Base-by-base conservation (phyloP, 495 filamentous ascomycete species). In the Aspergillus conjunctus region DNA sequence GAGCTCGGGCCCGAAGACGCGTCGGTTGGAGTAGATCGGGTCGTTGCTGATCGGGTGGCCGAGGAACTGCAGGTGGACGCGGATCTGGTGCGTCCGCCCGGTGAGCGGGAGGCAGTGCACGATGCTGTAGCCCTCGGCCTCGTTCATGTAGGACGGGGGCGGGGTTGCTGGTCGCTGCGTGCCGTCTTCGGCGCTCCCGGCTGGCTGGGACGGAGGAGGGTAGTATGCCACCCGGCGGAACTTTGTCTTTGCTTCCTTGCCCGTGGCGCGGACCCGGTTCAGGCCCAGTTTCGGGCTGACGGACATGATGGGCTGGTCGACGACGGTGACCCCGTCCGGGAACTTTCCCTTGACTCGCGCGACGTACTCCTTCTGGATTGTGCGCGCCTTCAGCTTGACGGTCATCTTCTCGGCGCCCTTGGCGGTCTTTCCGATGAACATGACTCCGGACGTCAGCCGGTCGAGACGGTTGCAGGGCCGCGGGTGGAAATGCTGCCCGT, bases 21-120 rank as follows among this genome's bases (percentile, higher is more conserved):
- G 85, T 58, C 90, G 88, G 67, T 98, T 98, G 65, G 89, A 91
- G 72, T 98, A 98, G 61, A 98, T 98, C 4, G 94, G 94, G 69
- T 98, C 94, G 70, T 98, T 98, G 51, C 88, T 85, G 66, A 98
- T 97, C 3, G 94, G 95, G 66, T 98, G 89, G 9, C 94, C 94
- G 11, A 98, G 76, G 69, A 89, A 96, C 68, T 98, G 94, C 1
- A 98, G 83, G 67, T 98, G 94, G 11, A 98, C 95, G 22, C 94
- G 85, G 18, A 98, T 85, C 69, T 98, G 94, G 68, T 98, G 94
- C 7, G 94, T 98, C 50, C 94, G 85, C 0, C 94, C 94, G 0
- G 94, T 98, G 20, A 97, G 82, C 0, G 94, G 94, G 51, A 93
- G 82, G 69, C 95, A 98, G 64, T 93, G 88, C 26, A 98, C 92